Conservation (phyloP, 441 rosid species). For the Aquilaria agallochum region DNA sequence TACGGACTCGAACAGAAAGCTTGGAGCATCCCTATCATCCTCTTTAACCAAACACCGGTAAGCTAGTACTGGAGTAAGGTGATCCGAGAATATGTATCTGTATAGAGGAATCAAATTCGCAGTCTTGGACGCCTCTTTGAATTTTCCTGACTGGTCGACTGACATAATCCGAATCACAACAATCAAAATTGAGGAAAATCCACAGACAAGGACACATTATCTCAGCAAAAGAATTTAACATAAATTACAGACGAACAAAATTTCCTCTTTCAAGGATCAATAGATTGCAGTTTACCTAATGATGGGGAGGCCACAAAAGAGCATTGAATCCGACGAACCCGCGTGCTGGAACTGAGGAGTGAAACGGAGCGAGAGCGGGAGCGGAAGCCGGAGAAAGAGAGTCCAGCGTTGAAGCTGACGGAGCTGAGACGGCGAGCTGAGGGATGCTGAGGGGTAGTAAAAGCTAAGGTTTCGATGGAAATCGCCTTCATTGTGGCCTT, state of each 20-base stretch:
- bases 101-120: conserved; percentile 80
- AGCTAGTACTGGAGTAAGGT: conserved; percentile 86
- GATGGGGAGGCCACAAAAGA: conserved; percentile 39
- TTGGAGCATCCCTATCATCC: conserved; percentile 96
- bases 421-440: background rate
- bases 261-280: background rate
- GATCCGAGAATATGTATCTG: conserved; percentile 78
- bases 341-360: conserved; percentile 17
- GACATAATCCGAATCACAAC: conserved; percentile 10
- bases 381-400: conserved; percentile 18
- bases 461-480: conserved; percentile 40
- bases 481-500: background rate
- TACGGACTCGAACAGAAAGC: conserved; percentile 89
- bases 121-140: conserved; percentile 59
- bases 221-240: background rate
- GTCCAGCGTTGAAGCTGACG: conserved; percentile 4
- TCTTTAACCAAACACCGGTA: conserved; percentile 89
- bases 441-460: conserved; percentile 22
- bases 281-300: conserved; percentile 27
- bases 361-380: conserved; percentile 7
- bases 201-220: background rate
- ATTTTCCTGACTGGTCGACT: conserved; percentile 52
- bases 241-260: background rate
- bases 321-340: conserved; percentile 35
- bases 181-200: background rate